A percentile compares a stretch with the other conserved stretches of the same genome.
Evolutionary conservation across 2,329 filamentous ascomycete genomes (phyloP).

Genomic region (Colletotrichum lupini): DNA sequence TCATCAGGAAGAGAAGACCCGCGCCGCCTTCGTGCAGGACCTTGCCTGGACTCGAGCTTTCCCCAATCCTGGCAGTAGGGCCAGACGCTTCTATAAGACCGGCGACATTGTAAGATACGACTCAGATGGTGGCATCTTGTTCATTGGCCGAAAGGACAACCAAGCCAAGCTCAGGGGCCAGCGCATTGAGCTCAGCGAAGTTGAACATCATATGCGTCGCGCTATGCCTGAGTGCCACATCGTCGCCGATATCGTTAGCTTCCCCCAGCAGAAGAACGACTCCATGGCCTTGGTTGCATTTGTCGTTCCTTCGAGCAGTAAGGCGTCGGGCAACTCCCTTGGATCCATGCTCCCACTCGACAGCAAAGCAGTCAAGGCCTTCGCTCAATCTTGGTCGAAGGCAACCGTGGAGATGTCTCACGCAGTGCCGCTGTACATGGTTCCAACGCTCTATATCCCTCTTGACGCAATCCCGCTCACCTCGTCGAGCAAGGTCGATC

Average conservation of each 20-base stretch:
- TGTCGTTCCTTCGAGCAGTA: not conserved
- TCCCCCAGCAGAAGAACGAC: not conserved
- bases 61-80: not conserved
- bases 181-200: constrained; percentile 55
- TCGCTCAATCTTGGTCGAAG: not conserved
- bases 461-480: constrained; percentile 38
- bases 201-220: constrained; percentile 36
- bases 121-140: constrained; percentile 17
- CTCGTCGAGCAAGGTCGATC: constrained; percentile 37
- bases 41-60: not conserved
- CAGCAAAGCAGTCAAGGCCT: not conserved
- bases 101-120: constrained; percentile 59
- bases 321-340: not conserved
- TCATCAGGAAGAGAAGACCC: constrained; percentile 37
- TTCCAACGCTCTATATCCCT: constrained; percentile 37
- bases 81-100: constrained; percentile 54
- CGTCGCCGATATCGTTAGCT: not conserved
- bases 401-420: not conserved
- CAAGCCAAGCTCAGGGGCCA: not conserved
- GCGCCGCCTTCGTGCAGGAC: constrained; percentile 31
- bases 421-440: constrained; percentile 37
- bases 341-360: not conserved
- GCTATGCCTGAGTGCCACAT: constrained; percentile 3
- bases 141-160: constrained; percentile 2
- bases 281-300: not conserved